Base-by-base conservation (phyloP, 139 green algal genomes). In the Coelastrella sp. region DNA sequence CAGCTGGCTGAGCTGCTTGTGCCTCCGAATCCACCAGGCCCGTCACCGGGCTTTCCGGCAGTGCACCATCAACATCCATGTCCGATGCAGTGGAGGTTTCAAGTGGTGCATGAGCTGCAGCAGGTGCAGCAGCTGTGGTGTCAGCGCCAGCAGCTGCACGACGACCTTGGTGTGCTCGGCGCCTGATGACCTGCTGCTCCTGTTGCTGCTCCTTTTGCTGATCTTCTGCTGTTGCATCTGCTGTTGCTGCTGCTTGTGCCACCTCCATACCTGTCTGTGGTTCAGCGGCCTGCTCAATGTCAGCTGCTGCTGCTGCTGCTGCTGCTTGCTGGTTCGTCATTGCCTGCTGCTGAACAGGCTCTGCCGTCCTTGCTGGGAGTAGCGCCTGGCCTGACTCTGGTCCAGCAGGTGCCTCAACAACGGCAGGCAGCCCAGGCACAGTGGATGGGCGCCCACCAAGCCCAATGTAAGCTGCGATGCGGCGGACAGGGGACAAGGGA, bases 11-110 rank as follows among this genome's bases (percentile, higher is more conserved):
- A 10, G 57, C 11, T 70, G 79, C 20, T 68, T 56, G 57, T 73
- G 57, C 57, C 19, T 49, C 14, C 35, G 6, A 22, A 60, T 49
- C 60, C 81, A 73, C 15, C 68, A 76, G 19, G 19, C 68, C 68
- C 35, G 15, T 24, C 15, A 76, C 68, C n/a, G 68, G 68, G 68
- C 68, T 76, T 8, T 24, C 68, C 19, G 17, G 15, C 57, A 65
- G 7, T 15, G n/a, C 81, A 17, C 12, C 81, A 76, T 76, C 81
- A 22, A 76, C 82, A 20, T 87, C 65, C 82, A 87, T 87, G 65
- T 65, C 82, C 20, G 49, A 49, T 35, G 57, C 78, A 7, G 56
- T 49, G n/a, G 78, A 70, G 7, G 24, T 15, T 9, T 84, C 78
- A 15, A 84, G 78, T 24, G 78, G 25, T 4, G 68, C 14, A 27